Evolutionary conservation across 2,329 filamentous ascomycete genomes (phyloP).

Genomic region (Fusarium sarcochroum): DNA sequence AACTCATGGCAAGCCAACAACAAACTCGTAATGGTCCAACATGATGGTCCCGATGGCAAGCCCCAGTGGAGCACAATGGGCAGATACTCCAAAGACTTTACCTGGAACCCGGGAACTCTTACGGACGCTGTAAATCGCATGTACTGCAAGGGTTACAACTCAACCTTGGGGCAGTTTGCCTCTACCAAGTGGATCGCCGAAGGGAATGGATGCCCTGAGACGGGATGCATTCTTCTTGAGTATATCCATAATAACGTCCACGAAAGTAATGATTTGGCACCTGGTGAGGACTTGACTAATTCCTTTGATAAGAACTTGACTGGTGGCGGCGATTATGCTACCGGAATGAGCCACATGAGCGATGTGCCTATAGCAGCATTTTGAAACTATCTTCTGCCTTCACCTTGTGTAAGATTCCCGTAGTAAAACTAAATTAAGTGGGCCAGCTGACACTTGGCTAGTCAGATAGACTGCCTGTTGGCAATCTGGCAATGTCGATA

Average conservation of each 20-base stretch:
- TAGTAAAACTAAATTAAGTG: too few relatives aligned
- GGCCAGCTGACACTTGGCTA: not conserved
- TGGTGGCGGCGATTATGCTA: not conserved
- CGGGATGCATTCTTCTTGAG: conserved; percentile 7
- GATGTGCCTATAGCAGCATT: conserved; percentile 3
- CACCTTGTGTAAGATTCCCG: conserved; percentile 4
- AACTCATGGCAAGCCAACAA: not conserved
- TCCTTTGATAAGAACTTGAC: not conserved
- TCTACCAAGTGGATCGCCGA: conserved; percentile 6
- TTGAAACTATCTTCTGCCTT: conserved; percentile 16
- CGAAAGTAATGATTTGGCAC: rapidly evolving
- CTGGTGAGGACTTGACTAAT: rapidly evolving
- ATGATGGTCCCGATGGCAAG: not conserved
- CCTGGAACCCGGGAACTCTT: not conserved
- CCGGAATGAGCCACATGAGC: not conserved
- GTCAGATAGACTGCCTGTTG: not conserved
- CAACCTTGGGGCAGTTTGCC: conserved; percentile 3
- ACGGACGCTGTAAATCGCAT: not conserved
- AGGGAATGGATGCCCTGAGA: not conserved
- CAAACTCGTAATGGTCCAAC: not conserved
- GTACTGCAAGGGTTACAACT: not conserved
- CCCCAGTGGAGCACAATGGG: conserved; percentile 1
- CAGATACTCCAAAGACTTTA: not conserved
- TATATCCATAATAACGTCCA: conserved; percentile 23
- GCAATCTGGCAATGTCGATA: conserved; percentile 1